These are phyloP conservation scores for Paraphaeosphaeria minitans DNA, from an alignment of 2,329 filamentous ascomycete species.

Conservation along the genomic window DNA sequence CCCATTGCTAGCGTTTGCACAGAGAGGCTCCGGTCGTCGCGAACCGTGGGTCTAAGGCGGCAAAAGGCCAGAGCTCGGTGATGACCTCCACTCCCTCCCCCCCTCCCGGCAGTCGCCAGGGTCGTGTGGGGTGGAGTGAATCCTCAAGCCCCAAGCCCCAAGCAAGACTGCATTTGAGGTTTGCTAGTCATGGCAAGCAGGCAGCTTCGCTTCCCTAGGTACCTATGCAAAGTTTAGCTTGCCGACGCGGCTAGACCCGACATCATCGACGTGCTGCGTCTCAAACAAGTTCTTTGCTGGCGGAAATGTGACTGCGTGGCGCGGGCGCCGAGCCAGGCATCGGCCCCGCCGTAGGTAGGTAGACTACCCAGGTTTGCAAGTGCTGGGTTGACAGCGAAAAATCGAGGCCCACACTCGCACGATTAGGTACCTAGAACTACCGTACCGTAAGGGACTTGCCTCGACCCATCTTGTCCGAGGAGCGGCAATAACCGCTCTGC, in stretches of 20 bases:
- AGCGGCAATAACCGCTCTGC: constrained; percentile 1
- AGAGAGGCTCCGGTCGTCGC: neutral
- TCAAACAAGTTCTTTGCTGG: neutral
- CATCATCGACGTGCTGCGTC: neutral
- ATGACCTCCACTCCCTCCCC: no score
- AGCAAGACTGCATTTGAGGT: neutral
- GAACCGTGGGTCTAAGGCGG: constrained; percentile 9
- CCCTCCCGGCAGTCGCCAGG: constrained; percentile 1
- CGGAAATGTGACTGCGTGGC: constrained; percentile 1
- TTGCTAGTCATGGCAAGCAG: constrained; percentile 6
- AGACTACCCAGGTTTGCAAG: no score
- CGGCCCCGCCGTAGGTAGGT: neutral
- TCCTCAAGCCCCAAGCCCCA: neutral
- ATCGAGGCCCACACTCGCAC: constrained; percentile 3
- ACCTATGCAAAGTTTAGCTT: constrained; percentile 1
- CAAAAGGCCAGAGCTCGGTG: constrained; percentile 5
- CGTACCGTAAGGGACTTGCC: constrained; percentile 1
- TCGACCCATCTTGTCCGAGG: neutral
- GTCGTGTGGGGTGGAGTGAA: constrained; percentile 6
- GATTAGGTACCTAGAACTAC: no score
- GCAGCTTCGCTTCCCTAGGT: neutral
- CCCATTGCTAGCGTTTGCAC: neutral
- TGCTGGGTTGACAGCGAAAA: constrained; percentile 1
- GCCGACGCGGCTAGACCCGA: constrained; percentile 7
- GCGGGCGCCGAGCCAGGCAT: constrained; percentile 6